Evolutionary conservation across 805 yeast species (phyloP).

Genomic region (Tetrapisispora taiwanensis): DNA sequence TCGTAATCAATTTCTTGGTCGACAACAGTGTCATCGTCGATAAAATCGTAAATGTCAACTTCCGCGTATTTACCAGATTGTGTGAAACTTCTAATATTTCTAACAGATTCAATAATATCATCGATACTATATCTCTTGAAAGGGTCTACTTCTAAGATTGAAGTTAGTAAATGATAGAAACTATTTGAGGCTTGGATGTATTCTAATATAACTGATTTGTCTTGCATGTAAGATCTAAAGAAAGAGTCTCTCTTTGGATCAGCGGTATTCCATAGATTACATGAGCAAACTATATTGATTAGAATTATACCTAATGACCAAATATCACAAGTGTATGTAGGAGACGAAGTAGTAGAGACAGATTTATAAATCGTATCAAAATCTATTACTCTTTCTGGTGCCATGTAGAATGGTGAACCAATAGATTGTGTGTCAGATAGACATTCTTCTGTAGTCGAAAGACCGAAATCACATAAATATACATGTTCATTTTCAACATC

Average conservation of each 20-base stretch:
- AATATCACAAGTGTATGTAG: conserved; percentile 70
- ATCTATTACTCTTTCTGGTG: conserved; percentile 55
- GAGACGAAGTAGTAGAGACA: conserved; percentile 25
- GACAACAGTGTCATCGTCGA: background rate
- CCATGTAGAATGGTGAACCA: conserved; percentile 87
- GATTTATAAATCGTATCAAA: conserved; percentile 5
- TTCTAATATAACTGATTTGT: conserved; percentile 44
- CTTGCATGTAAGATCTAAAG: conserved; percentile 51
- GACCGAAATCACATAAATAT: conserved; percentile 78
- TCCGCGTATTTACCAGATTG: conserved; percentile 19
- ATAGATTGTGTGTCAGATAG: conserved; percentile 67
- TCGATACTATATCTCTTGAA: conserved; percentile 23
- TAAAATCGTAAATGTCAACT: conserved; percentile 7
- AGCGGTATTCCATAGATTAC: conserved; percentile 89
- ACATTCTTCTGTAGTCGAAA: conserved; percentile 53
- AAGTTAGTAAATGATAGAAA: conserved; percentile 41
- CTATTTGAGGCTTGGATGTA: conserved; percentile 67
- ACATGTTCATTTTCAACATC: conserved; percentile 41
- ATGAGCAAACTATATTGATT: conserved; percentile 67
- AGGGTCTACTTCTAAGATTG: conserved; percentile 28
- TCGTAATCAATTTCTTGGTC: background rate
- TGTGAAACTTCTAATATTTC: conserved; percentile 20
- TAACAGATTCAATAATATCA: conserved; percentile 16
- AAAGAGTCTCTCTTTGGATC: conserved; percentile 49
- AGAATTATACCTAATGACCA: conserved; percentile 82